Evolutionary conservation across 169 alveolate genomes (phyloP).

Genomic region (Plasmodium inui): DNA sequence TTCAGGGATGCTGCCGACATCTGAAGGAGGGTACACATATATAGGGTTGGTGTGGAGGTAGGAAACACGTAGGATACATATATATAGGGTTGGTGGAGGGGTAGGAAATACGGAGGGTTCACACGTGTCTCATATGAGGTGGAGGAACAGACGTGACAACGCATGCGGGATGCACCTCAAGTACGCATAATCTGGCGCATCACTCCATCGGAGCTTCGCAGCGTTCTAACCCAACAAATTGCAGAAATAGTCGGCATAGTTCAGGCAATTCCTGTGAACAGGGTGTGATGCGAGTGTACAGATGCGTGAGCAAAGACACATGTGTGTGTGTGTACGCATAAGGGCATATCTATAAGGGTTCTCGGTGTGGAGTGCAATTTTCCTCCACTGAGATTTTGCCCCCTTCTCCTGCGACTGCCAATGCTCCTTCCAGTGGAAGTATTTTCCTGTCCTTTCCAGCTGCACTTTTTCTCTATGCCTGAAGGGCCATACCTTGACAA

Average conservation of each 20-base stretch:
- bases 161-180: background rate
- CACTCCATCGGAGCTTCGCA: background rate
- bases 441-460: background rate
- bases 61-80: background rate
- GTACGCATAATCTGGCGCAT: background rate
- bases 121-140: background rate
- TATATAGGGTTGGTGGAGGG: background rate
- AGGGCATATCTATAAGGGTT: background rate
- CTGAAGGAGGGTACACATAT: constrained; percentile 22
- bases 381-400: background rate
- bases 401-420: no score
- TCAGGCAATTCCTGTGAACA: constrained; percentile 33
- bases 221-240: constrained; percentile 23
- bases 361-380: background rate
- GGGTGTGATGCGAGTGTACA: background rate
- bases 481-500: constrained; percentile 16
- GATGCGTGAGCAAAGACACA: background rate
- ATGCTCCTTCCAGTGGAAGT: no score
- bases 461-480: background rate
- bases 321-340: background rate
- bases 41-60: background rate
- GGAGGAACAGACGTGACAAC: background rate
- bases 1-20: constrained; percentile 82
- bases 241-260: constrained; percentile 63
- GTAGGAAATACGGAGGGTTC: background rate